Percentiles rank a stretch among this genome's conserved stretches.
Conservation (phyloP, 192 early-diverging fungal genomes). For the Backusella liffmaniae region DNA sequence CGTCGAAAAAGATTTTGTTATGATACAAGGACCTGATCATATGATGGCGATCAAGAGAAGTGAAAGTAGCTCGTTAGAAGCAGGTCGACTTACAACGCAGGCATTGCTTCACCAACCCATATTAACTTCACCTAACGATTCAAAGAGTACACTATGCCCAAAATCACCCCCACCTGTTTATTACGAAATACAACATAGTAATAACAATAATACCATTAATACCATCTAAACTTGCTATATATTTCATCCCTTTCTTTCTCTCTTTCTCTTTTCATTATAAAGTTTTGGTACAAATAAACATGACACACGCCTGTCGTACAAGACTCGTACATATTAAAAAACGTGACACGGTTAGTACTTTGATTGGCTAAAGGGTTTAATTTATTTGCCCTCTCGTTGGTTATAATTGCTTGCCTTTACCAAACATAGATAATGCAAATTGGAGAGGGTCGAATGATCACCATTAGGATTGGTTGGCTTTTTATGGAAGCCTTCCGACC, state of each 20-base stretch:
- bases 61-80: background rate
- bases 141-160: background rate
- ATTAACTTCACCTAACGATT: background rate
- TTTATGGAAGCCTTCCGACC: background rate
- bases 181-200: background rate
- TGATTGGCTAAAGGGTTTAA: background rate
- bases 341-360: background rate
- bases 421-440: background rate
- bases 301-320: background rate
- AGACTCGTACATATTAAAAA: background rate
- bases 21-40: background rate
- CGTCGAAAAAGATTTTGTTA: constrained; percentile 1
- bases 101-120: background rate
- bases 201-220: background rate
- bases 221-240: background rate
- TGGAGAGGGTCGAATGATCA: background rate
- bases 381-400: background rate
- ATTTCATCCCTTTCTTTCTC: background rate
- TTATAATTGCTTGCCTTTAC: background rate
- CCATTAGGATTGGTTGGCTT: background rate
- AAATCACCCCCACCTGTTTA: background rate
- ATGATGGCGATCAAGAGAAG: background rate
- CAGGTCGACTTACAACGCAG: background rate
- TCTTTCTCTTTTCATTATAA: background rate
- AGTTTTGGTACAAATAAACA: background rate